Conservation (phyloP, 257 asterid species). For the Marsdenia floribunda region DNA sequence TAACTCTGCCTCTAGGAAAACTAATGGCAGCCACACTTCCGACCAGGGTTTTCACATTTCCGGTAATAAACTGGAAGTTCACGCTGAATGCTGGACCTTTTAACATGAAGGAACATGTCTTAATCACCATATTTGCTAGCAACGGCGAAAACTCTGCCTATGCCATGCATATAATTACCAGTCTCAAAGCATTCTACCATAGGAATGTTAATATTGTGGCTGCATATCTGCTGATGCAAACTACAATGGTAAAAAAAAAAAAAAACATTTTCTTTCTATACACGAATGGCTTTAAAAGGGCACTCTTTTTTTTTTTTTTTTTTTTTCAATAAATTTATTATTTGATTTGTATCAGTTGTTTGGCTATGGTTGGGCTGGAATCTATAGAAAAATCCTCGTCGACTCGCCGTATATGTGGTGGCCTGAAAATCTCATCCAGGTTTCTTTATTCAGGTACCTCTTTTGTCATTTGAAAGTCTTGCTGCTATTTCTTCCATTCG, state of each 20-base stretch:
- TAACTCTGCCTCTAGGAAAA: conserved; percentile 49
- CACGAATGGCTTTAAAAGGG: background rate
- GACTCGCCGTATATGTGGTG: conserved; percentile 86
- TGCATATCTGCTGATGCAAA: conserved; percentile 41
- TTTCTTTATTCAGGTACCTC: conserved; percentile 58
- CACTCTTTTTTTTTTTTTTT: background rate
- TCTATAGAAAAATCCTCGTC: conserved; percentile 45
- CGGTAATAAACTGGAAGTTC: conserved; percentile 36
- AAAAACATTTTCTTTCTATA: too few species aligned
- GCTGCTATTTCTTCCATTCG: too few species aligned
- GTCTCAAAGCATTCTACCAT: conserved; percentile 52
- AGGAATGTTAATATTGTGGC: conserved; percentile 39
- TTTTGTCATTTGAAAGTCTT: background rate
- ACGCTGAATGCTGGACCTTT: conserved; percentile 64
- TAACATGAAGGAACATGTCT: conserved; percentile 59
- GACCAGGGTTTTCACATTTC: conserved; percentile 26
- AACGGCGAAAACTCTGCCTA: conserved; percentile 49
- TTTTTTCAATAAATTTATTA: background rate
- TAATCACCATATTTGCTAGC: conserved; percentile 57
- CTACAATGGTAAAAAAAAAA: conserved; percentile 45
- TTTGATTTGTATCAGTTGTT: conserved; percentile 39
- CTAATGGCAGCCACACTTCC: conserved; percentile 54
- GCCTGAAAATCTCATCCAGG: conserved; percentile 55
- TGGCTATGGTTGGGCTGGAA: conserved; percentile 82
- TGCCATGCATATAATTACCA: conserved; percentile 42